A percentile compares a stretch with the other conserved stretches of the same genome.
Evolutionary conservation across 768 basidiomycete species (phyloP).

Genomic region (Suillus placidus): DNA sequence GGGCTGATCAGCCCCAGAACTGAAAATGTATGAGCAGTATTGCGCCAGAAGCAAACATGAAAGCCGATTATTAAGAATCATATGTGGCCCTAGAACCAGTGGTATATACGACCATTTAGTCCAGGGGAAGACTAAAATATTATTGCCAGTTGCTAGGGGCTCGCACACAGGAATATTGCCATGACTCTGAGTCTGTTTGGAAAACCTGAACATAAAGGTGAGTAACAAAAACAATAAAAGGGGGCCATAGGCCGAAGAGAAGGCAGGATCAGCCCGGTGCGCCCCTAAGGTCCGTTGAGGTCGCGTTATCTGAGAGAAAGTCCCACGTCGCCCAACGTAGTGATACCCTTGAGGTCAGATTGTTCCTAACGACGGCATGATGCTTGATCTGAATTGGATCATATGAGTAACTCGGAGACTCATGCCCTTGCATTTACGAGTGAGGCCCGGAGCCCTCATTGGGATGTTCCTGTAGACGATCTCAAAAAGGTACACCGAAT

Average conservation of each 20-base stretch:
- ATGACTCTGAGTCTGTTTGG: background rate
- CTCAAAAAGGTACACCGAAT: background rate
- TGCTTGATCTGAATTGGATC: background rate
- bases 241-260: background rate
- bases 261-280: background rate
- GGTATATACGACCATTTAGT: background rate
- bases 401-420: background rate
- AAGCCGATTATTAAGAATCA: background rate
- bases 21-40: background rate
- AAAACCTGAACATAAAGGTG: background rate
- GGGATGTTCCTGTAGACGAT: background rate
- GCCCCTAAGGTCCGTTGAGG: background rate
- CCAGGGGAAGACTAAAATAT: background rate
- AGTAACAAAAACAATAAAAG: background rate
- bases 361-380: background rate
- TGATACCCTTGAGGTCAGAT: background rate
- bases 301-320: background rate
- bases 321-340: background rate
- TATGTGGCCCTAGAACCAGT: background rate
- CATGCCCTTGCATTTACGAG: background rate
- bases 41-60: background rate
- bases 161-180: background rate
- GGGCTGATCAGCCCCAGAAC: conserved; percentile 2
- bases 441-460: too few relatives aligned
- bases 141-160: background rate